Evolutionary conservation across 805 yeast genomes (phyloP).

Genomic region (Yamadazyma olivae): DNA sequence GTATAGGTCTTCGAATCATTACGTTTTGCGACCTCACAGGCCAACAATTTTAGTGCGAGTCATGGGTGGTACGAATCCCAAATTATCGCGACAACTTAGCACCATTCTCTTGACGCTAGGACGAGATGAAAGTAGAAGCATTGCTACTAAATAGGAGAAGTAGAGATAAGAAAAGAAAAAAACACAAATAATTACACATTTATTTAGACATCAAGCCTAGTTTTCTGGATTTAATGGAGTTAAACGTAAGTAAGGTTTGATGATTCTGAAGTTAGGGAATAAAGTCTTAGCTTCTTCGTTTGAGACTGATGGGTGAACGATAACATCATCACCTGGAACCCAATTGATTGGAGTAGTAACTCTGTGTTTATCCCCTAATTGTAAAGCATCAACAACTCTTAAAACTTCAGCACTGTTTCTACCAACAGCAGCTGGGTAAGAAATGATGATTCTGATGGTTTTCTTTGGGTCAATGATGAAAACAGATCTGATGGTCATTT

Average conservation of each 20-base stretch:
- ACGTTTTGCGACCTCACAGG: too few relatives aligned
- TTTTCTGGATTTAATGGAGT: constrained; percentile 37
- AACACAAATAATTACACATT: too few relatives aligned
- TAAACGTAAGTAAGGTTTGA: constrained; percentile 87
- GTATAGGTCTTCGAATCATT: too few relatives aligned
- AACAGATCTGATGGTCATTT: constrained; percentile 88
- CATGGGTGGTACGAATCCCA: too few relatives aligned
- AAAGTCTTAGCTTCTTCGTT: constrained; percentile 61
- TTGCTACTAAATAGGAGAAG: too few relatives aligned
- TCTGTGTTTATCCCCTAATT: constrained; percentile 77
- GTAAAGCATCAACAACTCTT: constrained; percentile 87
- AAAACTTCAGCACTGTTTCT: constrained; percentile 91
- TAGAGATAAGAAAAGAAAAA: too few relatives aligned
- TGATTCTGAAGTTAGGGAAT: constrained; percentile 81
- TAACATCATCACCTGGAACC: constrained; percentile 87
- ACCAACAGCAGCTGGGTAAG: constrained; percentile 93
- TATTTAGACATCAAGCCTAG: background rate
- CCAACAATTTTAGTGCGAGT: too few relatives aligned
- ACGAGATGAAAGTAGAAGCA: too few relatives aligned
- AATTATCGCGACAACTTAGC: too few relatives aligned
- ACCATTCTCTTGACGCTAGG: too few relatives aligned
- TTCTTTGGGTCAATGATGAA: constrained; percentile 87
- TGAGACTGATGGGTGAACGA: constrained; percentile 82
- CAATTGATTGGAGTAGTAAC: constrained; percentile 92
- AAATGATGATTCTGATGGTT: constrained; percentile 80